Conservation (phyloP, 371 early-diverging fungal genomes). For the Conidiobolus incongruus region DNA sequence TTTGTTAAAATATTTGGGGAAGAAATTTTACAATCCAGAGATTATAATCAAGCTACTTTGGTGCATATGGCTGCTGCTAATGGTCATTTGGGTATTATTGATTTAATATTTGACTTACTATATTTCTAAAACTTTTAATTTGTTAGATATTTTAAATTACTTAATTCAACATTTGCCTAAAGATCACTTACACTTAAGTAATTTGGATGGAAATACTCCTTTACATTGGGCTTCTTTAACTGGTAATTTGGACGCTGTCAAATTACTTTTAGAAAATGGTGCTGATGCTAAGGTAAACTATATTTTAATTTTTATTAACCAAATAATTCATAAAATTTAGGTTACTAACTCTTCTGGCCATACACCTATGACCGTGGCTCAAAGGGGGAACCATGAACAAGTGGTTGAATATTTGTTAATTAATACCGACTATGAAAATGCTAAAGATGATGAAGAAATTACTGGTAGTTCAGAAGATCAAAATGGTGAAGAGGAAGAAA, state of each 20-base stretch:
- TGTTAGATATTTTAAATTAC: slow-evolving; percentile 23
- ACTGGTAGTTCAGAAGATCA: no score
- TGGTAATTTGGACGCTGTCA: slow-evolving; percentile 41
- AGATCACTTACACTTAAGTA: slow-evolving; percentile 24
- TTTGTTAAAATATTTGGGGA: neutral
- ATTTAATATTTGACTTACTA: no score
- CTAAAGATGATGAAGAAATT: no score
- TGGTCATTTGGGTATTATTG: slow-evolving; percentile 33
- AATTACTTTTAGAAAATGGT: slow-evolving; percentile 29
- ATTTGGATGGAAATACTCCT: slow-evolving; percentile 53
- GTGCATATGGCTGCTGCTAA: slow-evolving; percentile 74
- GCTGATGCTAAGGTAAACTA: slow-evolving; percentile 33
- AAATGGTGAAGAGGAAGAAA: no score
- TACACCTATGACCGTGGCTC: no score
- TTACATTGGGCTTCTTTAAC: slow-evolving; percentile 79
- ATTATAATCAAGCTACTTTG: slow-evolving; percentile 23
- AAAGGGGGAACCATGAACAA: no score
- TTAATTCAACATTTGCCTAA: slow-evolving; percentile 16
- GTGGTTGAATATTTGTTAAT: no score
- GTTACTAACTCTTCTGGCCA: no score
- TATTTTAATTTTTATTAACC: no score
- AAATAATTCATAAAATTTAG: no score
- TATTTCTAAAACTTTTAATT: no score
- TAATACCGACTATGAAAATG: no score
- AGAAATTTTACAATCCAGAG: neutral